Evolutionary conservation across 306 rosid species (phyloP).

Genomic region (Lathyrus tuberosus): DNA sequence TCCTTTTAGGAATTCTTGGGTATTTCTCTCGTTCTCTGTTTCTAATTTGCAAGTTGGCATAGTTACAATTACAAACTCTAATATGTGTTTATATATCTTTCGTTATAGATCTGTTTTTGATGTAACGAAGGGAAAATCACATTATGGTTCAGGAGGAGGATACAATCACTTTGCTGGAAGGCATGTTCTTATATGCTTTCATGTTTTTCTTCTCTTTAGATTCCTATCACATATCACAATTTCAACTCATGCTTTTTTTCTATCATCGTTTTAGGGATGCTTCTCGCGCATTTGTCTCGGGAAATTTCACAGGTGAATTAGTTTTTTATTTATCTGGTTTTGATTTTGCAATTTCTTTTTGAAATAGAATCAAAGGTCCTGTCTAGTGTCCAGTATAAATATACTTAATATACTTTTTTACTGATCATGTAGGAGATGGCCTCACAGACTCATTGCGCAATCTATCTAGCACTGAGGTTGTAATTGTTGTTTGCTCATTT

Average conservation of each 20-base stretch:
- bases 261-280: conserved; percentile 69
- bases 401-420: conserved; percentile 16
- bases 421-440: conserved; percentile 73
- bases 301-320: conserved; percentile 88
- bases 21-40: conserved; percentile 35
- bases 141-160: conserved; percentile 89
- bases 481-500: conserved; percentile 14
- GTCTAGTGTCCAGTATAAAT: too few relatives aligned
- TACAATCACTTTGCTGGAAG: conserved; percentile 97
- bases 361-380: neutral
- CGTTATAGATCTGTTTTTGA: conserved; percentile 82
- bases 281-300: conserved; percentile 97
- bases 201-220: conserved; percentile 1
- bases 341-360: too few relatives aligned
- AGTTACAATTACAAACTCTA: conserved; percentile 9
- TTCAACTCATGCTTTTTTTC: conserved; percentile 15
- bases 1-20: conserved; percentile 92
- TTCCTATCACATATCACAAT: conserved; percentile 16
- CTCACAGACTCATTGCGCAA: conserved; percentile 82
- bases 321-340: neutral
- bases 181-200: conserved; percentile 41
- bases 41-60: neutral
- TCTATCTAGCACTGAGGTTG: conserved; percentile 85
- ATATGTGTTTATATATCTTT: neutral
- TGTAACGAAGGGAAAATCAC: conserved; percentile 91